These are phyloP conservation scores for Flaveria trinervia DNA, from an alignment of 129 eudicot genomes.

Conservation along the genomic window DNA sequence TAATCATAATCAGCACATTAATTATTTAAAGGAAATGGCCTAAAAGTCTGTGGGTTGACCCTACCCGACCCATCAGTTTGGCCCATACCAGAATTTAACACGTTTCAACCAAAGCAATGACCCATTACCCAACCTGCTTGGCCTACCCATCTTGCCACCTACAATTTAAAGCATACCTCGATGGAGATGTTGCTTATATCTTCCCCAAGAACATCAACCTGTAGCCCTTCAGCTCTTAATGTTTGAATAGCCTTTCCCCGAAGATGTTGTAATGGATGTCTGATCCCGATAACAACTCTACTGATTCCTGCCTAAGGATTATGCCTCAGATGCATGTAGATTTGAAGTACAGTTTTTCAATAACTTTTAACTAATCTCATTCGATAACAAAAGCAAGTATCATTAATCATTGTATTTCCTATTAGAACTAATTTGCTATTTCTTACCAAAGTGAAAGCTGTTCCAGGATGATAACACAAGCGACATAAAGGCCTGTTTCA, in stretches of 20 bases:
- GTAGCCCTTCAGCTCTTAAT: constrained; percentile 68
- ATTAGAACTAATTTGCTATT: background rate
- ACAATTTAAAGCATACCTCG: constrained; percentile 54
- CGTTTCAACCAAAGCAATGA: background rate
- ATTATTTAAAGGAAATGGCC: background rate
- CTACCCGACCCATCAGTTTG: background rate
- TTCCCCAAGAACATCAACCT: constrained; percentile 92
- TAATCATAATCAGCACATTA: background rate
- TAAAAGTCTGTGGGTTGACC: background rate
- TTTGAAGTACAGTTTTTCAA: constrained; percentile 3
- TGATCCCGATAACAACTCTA: constrained; percentile 85
- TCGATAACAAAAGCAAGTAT: background rate
- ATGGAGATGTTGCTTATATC: constrained; percentile 62
- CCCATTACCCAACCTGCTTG: background rate
- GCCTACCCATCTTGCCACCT: background rate
- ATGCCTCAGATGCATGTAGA: constrained; percentile 31
- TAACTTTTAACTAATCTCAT: background rate
- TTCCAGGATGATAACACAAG: background rate
- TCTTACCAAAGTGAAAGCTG: background rate
- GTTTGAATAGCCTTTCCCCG: constrained; percentile 74
- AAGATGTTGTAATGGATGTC: constrained; percentile 90
- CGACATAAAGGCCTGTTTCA: background rate
- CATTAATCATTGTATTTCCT: background rate
- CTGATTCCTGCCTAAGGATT: constrained; percentile 72
- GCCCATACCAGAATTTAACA: background rate